phyloP scores from a whole-genome alignment of 2,329 filamentous ascomycete species.

The Decorospora gaudefroyi region DNA sequence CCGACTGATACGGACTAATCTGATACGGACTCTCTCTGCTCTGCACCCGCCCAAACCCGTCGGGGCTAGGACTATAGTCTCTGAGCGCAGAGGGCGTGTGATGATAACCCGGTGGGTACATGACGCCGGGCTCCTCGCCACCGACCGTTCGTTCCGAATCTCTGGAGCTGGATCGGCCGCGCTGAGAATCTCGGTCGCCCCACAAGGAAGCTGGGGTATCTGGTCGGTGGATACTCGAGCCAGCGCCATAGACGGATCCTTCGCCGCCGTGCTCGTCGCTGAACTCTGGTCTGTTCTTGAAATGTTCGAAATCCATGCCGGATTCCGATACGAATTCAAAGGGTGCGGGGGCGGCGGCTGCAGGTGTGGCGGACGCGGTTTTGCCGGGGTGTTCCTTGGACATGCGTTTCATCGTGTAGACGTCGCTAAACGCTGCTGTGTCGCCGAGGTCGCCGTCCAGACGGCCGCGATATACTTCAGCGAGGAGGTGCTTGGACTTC shows the following conservation, averaged over 20 bases:
- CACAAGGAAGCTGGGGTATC: constrained; percentile 60
- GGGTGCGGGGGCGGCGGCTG: constrained; percentile 51
- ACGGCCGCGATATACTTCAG: constrained; percentile 83
- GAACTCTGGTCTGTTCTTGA: constrained; percentile 88
- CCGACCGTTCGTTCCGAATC: constrained; percentile 37
- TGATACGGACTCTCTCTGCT: constrained; percentile 36
- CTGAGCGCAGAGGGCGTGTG: constrained; percentile 50
- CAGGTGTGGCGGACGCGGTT: constrained; percentile 21
- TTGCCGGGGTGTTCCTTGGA: constrained; percentile 62
- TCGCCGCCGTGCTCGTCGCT: constrained; percentile 79
- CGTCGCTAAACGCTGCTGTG: constrained; percentile 79
- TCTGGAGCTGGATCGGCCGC: constrained; percentile 29
- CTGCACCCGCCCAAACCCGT: constrained; percentile 25
- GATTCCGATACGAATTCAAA: constrained; percentile 90
- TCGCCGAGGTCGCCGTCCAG: constrained; percentile 63
- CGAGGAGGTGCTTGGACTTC: constrained; percentile 82
- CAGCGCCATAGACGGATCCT: constrained; percentile 64
- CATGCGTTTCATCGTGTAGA: constrained; percentile 82
- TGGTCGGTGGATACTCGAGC: constrained; percentile 63
- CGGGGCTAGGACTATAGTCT: constrained; percentile 50
- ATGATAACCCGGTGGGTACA: constrained; percentile 56
- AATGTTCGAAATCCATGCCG: constrained; percentile 87
- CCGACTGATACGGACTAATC: constrained; percentile 26
- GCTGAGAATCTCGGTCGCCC: constrained; percentile 22
- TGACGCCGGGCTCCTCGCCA: constrained; percentile 43